A percentile compares a stretch with the other conserved stretches of the same genome.
Evolutionary conservation across 306 rosid species (phyloP).

Genomic region (Quercus engelmannii): DNA sequence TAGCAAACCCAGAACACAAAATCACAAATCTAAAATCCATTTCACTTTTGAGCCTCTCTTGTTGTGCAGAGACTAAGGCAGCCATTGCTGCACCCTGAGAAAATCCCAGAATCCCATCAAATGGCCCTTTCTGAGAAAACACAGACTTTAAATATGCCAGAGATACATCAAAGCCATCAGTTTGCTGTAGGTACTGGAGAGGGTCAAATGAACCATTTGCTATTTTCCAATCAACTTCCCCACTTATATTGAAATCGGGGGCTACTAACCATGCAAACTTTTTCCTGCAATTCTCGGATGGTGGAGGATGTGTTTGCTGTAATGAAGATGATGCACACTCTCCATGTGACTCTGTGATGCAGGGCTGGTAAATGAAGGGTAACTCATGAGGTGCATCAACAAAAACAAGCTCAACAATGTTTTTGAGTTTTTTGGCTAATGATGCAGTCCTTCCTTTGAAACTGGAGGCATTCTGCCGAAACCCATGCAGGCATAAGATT

Average conservation of each 20-base stretch:
- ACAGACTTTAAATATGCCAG: conserved; percentile 49
- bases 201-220: conserved; percentile 74
- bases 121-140: conserved; percentile 63
- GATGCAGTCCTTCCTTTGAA: conserved; percentile 92
- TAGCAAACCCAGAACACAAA: conserved; percentile 73
- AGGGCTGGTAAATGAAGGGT: conserved; percentile 75
- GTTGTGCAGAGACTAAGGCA: conserved; percentile 54
- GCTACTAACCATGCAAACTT: conserved; percentile 82
- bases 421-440: conserved; percentile 74
- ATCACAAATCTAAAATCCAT: conserved; percentile 66
- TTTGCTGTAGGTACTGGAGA: conserved; percentile 78
- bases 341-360: neutral
- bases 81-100: conserved; percentile 96
- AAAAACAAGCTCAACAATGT: conserved; percentile 60
- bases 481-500: conserved; percentile 89
- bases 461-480: conserved; percentile 85
- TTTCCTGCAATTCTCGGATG: conserved; percentile 56
- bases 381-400: conserved; percentile 84
- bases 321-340: conserved; percentile 28
- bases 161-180: conserved; percentile 60
- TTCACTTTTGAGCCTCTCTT: conserved; percentile 34
- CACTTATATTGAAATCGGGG: conserved; percentile 30
- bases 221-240: conserved; percentile 50
- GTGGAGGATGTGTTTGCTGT: conserved; percentile 47
- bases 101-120: conserved; percentile 85